Percentiles rank a stretch among this genome's conserved stretches.
Evolutionary conservation across 176 grass and related monocot species (phyloP).

Genomic region (Phragmites australis): DNA sequence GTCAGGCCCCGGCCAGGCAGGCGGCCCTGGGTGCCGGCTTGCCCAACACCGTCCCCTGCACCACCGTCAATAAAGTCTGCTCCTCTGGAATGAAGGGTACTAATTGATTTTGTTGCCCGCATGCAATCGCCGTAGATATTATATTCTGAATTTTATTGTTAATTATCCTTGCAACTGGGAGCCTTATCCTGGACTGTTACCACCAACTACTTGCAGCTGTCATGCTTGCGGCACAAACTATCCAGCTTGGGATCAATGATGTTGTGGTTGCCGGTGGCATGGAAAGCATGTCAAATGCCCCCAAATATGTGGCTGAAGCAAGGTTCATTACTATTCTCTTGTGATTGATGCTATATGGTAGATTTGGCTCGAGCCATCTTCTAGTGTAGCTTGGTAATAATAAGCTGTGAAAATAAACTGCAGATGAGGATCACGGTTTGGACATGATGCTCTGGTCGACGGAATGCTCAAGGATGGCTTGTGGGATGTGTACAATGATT

Average conservation of each 20-base stretch:
- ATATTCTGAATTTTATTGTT: not conserved
- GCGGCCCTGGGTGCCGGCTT: constrained; percentile 80
- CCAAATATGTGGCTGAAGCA: constrained; percentile 78
- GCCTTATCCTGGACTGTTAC: not conserved
- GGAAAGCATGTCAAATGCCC: constrained; percentile 97
- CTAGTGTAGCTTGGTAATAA: not conserved
- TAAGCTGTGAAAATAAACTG: not conserved
- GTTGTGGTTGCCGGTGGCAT: constrained; percentile 87
- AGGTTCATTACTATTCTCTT: constrained; percentile 45
- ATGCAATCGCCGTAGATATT: not conserved
- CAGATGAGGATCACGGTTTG: constrained; percentile 86
- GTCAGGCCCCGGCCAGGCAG: constrained; percentile 91
- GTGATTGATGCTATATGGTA: not conserved
- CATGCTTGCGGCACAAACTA: constrained; percentile 85
- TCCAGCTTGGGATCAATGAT: constrained; percentile 86
- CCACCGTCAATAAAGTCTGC: constrained; percentile 92
- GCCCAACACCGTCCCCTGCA: constrained; percentile 80
- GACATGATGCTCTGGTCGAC: constrained; percentile 76
- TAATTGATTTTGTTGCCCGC: not conserved
- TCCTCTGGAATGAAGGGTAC: constrained; percentile 94
- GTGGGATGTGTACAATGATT: constrained; percentile 94
- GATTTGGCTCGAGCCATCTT: not conserved
- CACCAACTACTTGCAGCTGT: constrained; percentile 43
- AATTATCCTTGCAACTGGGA: not conserved
- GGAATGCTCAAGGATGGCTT: constrained; percentile 93